Evolutionary conservation across 1,139 yeast genomes (phyloP), one percentile per base, ranked within the genome.

Genomic region (Pichia sp.): DNA sequence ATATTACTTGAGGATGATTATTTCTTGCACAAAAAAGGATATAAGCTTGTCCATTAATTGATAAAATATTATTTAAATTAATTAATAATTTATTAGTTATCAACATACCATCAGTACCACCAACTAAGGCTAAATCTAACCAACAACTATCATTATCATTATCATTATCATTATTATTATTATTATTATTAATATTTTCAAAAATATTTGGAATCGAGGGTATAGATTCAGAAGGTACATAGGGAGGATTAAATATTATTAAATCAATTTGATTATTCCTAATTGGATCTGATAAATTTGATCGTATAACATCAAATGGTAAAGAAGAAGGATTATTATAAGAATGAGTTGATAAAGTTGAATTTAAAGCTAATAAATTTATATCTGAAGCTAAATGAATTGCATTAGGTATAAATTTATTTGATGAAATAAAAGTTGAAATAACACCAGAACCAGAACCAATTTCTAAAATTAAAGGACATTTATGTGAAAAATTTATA

Each of bases 371-470:
- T 62, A 81, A 78, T 0, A 88, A 85, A 56, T 85, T 90, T 42
- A 92, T 61, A 63, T 92, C 98, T 0, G 94, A 78, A 1, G 94
- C 79, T 7, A 88, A 52, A 53, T 72, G 78, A 1, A 83, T 53
- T 0, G 82, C 78, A 7, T 66, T 51, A 1, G 74, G 79, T 3
- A 80, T 54, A 4, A 86, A 70, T 55, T 77, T 62, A 46, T 74
- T 69, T 32, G 41, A 30, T 54, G 77, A 77, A 10, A 88, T 58
- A 62, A 92, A 92, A 0, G 96, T 75, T 0, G 94, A 75, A 1
- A 90, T 86, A 5, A 92, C 75, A 0, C 97, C 98, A 1, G 96
- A 81, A 0, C 98, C 98, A 3, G 90, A 76, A 0, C 98, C 98
- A 8, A 92, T 74, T 60, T 92, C 98, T n/a, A 84, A 73, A 1